A percentile compares a stretch with the other conserved stretches of the same genome.
Conservation (phyloP, 441 rosid species). For the Populus tomentosa region DNA sequence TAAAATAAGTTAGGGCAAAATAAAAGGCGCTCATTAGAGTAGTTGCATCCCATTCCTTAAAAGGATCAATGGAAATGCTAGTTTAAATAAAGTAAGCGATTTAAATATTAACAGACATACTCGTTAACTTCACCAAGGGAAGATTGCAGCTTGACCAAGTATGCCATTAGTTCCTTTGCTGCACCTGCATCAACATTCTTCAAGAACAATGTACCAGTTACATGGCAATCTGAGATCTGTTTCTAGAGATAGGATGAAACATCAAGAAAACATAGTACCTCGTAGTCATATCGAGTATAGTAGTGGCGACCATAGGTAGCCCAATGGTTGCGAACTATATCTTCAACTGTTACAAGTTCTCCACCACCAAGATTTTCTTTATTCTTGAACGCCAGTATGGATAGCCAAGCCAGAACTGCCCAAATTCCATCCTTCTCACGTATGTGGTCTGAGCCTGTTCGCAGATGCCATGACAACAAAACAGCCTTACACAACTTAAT, state of each 20-base stretch:
- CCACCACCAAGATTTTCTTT: slow-evolving; percentile 61
- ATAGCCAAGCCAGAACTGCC: slow-evolving; percentile 99
- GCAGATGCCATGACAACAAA: slow-evolving; percentile 18
- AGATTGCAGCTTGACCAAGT: slow-evolving; percentile 78
- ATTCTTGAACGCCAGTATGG: slow-evolving; percentile 84
- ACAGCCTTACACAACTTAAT: background rate
- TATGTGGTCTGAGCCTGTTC: slow-evolving; percentile 89
- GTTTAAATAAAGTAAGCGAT: background rate
- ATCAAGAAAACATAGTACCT: slow-evolving; percentile 41
- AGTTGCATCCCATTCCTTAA: background rate
- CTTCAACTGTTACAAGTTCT: slow-evolving; percentile 86
- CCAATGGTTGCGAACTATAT: slow-evolving; percentile 91
- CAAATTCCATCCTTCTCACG: slow-evolving; percentile 98
- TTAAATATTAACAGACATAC: slow-evolving; percentile 32
- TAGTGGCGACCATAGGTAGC: slow-evolving; percentile 90
- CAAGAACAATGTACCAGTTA: slow-evolving; percentile 26
- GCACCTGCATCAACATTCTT: slow-evolving; percentile 93
- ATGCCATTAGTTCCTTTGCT: slow-evolving; percentile 85
- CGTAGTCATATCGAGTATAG: slow-evolving; percentile 96
- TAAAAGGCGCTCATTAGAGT: background rate
- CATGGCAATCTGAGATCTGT: slow-evolving; percentile 9
- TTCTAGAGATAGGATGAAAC: background rate
- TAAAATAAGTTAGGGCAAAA: too few species aligned
- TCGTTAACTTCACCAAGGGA: slow-evolving; percentile 69
- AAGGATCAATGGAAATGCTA: background rate